Evolutionary conservation across 768 basidiomycete genomes (phyloP).

Genomic region (Tricholoma flavovirens): DNA sequence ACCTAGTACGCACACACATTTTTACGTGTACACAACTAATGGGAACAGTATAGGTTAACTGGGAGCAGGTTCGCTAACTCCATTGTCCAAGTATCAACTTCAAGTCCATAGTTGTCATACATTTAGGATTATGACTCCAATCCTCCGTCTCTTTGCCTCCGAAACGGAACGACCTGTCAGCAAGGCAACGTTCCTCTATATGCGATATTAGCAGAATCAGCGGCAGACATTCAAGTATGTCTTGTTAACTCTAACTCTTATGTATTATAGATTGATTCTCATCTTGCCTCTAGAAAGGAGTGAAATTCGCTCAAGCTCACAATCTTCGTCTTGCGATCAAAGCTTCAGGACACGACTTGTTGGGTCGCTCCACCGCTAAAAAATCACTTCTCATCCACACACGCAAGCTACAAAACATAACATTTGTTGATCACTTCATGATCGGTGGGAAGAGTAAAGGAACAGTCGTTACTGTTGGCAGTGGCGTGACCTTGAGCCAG

Average conservation of each 20-base stretch:
- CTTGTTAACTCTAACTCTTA: too few species aligned
- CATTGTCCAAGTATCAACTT: too few species aligned
- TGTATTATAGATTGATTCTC: too few species aligned
- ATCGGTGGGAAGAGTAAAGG: conserved; percentile 17
- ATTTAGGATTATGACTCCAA: conserved; percentile 20
- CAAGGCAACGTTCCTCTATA: conserved; percentile 28
- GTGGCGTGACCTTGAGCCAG: conserved; percentile 19
- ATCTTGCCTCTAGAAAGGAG: conserved; percentile 19
- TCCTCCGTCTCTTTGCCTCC: conserved; percentile 22
- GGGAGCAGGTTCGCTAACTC: too few species aligned
- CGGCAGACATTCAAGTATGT: conserved; percentile 24
- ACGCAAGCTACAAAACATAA: conserved; percentile 19
- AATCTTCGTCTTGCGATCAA: conserved; percentile 28
- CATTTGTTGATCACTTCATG: conserved; percentile 16
- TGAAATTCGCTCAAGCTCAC: conserved; percentile 23
- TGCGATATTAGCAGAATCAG: conserved; percentile 24
- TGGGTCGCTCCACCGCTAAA: conserved; percentile 30
- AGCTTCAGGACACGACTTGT: conserved; percentile 28
- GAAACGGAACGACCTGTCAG: conserved; percentile 10
- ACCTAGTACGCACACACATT: conserved; percentile 10
- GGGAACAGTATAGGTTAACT: too few species aligned
- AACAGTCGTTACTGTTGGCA: conserved; percentile 22
- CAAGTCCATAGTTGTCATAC: too few species aligned
- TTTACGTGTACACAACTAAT: too few species aligned
- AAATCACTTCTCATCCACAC: conserved; percentile 27